Conservation (phyloP, 208 protist genomes). For the Leishmania arabica region DNA sequence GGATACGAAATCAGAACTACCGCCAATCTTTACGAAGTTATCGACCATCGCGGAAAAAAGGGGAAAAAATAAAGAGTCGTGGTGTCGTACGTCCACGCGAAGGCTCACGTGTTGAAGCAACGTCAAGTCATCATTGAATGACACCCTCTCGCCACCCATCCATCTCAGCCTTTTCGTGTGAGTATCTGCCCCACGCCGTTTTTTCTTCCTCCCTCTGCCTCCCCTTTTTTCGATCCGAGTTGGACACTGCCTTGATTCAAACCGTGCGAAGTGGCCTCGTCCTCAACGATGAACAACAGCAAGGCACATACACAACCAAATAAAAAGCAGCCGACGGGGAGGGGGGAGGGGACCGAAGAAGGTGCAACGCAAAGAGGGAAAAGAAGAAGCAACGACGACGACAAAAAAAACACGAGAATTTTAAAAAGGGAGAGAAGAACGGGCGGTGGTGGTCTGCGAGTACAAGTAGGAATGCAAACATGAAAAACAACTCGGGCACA, state of each 20-base stretch:
- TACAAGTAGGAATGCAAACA: conserved; percentile 6
- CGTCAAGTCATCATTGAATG: conserved; percentile 10
- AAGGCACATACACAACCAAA: not conserved
- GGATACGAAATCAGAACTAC: conserved; percentile 9
- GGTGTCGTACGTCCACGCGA: conserved; percentile 22
- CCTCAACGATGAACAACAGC: not conserved
- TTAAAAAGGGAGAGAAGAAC: not conserved
- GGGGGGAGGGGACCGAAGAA: not conserved
- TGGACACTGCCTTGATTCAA: too few species aligned
- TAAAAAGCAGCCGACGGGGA: not conserved
- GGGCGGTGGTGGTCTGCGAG: conserved; percentile 2
- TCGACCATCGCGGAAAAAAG: conserved; percentile 8
- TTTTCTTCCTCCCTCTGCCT: not conserved
- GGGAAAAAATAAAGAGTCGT: conserved; percentile 19
- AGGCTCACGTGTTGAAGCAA: conserved; percentile 11
- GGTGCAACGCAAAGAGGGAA: not conserved
- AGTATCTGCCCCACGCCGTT: not conserved
- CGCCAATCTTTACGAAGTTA: conserved; percentile 7
- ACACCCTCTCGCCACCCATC: conserved; percentile 6
- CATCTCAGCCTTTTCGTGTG: not conserved
- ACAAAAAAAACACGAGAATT: not conserved
- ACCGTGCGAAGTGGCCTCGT: too few species aligned
- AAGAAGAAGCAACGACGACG: not conserved
- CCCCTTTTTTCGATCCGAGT: not conserved
- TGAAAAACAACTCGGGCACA: conserved; percentile 8